Evolutionary conservation across 495 filamentous ascomycete genomes (phyloP).

Genomic region (Aspergillus cavernicola): DNA sequence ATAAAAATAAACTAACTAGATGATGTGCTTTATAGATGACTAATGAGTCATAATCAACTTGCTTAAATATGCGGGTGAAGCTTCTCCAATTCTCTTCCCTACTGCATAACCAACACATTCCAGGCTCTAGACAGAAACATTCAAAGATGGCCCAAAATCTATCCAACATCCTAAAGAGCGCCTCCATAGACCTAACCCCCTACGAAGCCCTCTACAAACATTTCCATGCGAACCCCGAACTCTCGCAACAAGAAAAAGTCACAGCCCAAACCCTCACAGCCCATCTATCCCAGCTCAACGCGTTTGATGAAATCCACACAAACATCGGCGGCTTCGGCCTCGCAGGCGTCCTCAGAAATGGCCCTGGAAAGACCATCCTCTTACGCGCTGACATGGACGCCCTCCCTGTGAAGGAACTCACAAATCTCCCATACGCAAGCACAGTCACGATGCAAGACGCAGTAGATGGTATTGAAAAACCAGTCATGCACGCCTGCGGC

Average conservation of each 20-base stretch:
- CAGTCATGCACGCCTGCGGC: constrained; percentile 55
- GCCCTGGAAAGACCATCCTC: constrained; percentile 45
- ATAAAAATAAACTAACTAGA: no score
- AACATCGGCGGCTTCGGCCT: constrained; percentile 49
- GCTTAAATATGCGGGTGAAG: no score
- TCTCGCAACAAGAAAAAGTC: constrained; percentile 49
- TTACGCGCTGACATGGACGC: constrained; percentile 55
- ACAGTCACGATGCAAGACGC: constrained; percentile 38
- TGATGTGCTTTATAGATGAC: no score
- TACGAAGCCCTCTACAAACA: constrained; percentile 55
- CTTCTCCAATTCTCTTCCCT: no score
- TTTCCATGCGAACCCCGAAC: constrained; percentile 55
- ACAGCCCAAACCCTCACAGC: constrained; percentile 42
- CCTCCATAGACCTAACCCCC: constrained; percentile 21
- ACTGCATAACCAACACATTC: no score
- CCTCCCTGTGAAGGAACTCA: constrained; percentile 49
- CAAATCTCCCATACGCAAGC: constrained; percentile 48
- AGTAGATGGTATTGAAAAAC: constrained; percentile 40
- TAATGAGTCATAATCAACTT: no score
- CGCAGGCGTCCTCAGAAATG: constrained; percentile 44
- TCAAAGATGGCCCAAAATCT: background rate
- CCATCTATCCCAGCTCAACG: constrained; percentile 27
- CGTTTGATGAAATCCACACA: constrained; percentile 41
- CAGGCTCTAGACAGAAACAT: no score
- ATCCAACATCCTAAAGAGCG: background rate